These are phyloP conservation scores for Grifola frondosa DNA, from an alignment of 1,284 basidiomycete genomes.

Conservation along the genomic window DNA sequence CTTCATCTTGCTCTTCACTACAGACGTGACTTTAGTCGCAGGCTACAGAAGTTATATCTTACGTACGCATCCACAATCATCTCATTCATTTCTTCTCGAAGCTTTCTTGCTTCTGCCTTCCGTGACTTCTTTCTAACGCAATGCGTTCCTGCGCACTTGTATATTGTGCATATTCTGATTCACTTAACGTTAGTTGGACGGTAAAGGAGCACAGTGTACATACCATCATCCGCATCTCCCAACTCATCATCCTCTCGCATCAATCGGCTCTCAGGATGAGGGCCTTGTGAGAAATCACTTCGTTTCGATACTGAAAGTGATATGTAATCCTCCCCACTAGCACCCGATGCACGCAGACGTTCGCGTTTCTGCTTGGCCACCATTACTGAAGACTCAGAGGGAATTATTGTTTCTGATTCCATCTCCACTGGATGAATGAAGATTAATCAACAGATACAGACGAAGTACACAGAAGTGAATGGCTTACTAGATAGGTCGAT, in stretches of 20 bases:
- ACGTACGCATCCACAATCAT: constrained; percentile 85
- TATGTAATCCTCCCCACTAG: constrained; percentile 72
- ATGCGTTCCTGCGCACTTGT: constrained; percentile 87
- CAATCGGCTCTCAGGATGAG: constrained; percentile 88
- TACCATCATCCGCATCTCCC: constrained; percentile 91
- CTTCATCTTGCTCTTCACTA: constrained; percentile 86
- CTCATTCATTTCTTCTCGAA: constrained; percentile 78
- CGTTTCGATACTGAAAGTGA: constrained; percentile 71
- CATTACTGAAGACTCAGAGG: constrained; percentile 73
- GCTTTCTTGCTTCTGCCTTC: constrained; percentile 70
- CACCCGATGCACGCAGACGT: constrained; percentile 48
- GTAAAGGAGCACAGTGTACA: constrained; percentile 22
- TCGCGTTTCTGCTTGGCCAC: constrained; percentile 82
- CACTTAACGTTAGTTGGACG: constrained; percentile 7
- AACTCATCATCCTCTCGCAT: constrained; percentile 88
- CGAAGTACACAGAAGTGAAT: neutral
- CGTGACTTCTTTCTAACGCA: constrained; percentile 84
- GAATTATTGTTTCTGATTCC: constrained; percentile 53
- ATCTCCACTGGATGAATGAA: constrained; percentile 13
- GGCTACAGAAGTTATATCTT: constrained; percentile 11
- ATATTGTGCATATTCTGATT: constrained; percentile 81
- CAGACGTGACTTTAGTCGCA: constrained; percentile 10
- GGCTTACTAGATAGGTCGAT: constrained; percentile 41
- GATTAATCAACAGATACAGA: constrained; percentile 10
- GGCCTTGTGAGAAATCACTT: constrained; percentile 57